phyloP scores from a whole-genome alignment of 1,284 basidiomycete species.

The Peniophora sp. region DNA sequence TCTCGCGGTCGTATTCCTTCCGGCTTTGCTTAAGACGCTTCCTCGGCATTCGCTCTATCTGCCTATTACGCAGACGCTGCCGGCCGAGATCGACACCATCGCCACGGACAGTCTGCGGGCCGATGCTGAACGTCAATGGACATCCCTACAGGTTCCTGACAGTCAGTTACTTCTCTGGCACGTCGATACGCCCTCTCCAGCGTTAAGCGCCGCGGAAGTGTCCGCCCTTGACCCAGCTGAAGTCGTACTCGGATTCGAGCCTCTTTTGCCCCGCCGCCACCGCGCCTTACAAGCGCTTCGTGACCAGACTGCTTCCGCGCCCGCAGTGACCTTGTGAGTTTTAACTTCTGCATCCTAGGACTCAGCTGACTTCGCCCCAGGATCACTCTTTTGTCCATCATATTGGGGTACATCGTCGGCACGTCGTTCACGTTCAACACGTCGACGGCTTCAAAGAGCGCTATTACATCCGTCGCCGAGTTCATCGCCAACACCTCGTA shows the following conservation, averaged over 20 bases:
- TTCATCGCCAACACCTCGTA: slow-evolving; percentile 7
- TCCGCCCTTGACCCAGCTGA: slow-evolving; percentile 31
- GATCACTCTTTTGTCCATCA: slow-evolving; percentile 56
- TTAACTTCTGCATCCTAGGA: background rate
- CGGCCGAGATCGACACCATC: slow-evolving; percentile 21
- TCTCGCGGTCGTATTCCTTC: slow-evolving; percentile 59
- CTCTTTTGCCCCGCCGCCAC: slow-evolving; percentile 29
- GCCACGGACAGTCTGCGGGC: slow-evolving; percentile 19
- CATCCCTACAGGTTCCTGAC: slow-evolving; percentile 34
- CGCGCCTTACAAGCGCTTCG: slow-evolving; percentile 22
- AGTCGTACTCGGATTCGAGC: slow-evolving; percentile 37
- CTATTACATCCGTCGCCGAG: background rate
- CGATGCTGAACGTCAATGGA: slow-evolving; percentile 41
- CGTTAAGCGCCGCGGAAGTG: slow-evolving; percentile 41
- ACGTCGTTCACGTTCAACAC: slow-evolving; percentile 34
- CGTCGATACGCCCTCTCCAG: slow-evolving; percentile 21
- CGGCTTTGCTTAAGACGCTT: slow-evolving; percentile 33
- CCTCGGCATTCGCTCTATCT: slow-evolving; percentile 51
- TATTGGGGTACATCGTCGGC: slow-evolving; percentile 59
- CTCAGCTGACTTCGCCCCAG: slow-evolving; percentile 25
- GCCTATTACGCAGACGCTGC: slow-evolving; percentile 40
- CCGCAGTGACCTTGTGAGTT: slow-evolving; percentile 56
- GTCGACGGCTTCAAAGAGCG: slow-evolving; percentile 16
- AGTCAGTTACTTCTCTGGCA: slow-evolving; percentile 31
- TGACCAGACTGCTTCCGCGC: slow-evolving; percentile 37